Evolutionary conservation across 164 flowering plant species (phyloP).

Genomic region (Nymphaea thermarum): DNA sequence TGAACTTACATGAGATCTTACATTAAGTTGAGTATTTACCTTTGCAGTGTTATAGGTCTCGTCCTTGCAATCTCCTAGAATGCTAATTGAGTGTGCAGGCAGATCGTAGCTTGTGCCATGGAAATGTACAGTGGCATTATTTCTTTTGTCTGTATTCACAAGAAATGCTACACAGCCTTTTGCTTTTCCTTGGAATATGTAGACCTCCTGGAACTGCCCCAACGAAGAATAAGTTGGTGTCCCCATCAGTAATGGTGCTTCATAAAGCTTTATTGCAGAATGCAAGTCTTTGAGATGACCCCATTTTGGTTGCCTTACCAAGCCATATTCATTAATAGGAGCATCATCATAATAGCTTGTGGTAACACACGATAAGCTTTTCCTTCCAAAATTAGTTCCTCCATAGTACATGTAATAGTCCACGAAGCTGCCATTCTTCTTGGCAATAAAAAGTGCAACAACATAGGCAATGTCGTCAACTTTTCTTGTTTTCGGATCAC

Average conservation of each 20-base stretch:
- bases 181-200: conserved; percentile 25
- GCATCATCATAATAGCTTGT: conserved; percentile 88
- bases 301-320: conserved; percentile 67
- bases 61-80: conserved; percentile 70
- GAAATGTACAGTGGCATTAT: conserved; percentile 22
- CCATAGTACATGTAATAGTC: conserved; percentile 99
- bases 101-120: conserved; percentile 26
- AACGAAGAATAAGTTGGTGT: conserved; percentile 10
- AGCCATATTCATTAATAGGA: conserved; percentile 91
- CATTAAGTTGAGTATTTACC: too few relatives aligned
- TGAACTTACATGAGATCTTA: too few relatives aligned
- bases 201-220: conserved; percentile 39
- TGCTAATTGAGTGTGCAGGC: conserved; percentile 58
- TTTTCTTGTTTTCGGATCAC: conserved; percentile 33
- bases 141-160: conserved; percentile 24
- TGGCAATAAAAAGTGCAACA: conserved; percentile 61
- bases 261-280: conserved; percentile 45
- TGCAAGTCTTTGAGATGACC: conserved; percentile 81
- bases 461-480: conserved; percentile 71
- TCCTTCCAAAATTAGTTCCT: conserved; percentile 92
- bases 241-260: conserved; percentile 43
- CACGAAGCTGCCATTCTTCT: conserved; percentile 55
- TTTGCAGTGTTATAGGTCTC: conserved; percentile 50
- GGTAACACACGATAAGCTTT: conserved; percentile 38
- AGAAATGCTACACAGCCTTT: conserved; percentile 74